Evolutionary conservation across 495 filamentous ascomycete species (phyloP), one percentile per base, ranked within the genome.

Genomic region (Neurospora terricola): DNA sequence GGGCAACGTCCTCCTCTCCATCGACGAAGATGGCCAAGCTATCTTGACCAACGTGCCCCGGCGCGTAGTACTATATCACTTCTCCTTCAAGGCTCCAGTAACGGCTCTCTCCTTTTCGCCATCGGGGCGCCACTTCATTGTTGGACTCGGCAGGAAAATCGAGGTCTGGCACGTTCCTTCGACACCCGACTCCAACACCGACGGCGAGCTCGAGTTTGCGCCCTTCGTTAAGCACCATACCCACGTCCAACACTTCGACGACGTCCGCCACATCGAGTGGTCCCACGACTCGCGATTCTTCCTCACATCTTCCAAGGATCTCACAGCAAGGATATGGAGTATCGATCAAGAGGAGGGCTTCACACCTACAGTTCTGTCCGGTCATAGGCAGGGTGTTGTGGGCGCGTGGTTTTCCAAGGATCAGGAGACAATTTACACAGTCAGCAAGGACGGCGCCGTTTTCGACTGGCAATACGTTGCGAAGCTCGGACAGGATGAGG

Each of bases 121-220:
- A 3, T 95, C 94, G 4, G 96, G 96, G 34, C 90, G 89, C 23
- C 89, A 96, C 79, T 98, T 99, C 78, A 95, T 90, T 40, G 94
- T 93, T 21, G 94, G 90, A 66, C 82, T 96, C 36, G 94, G 93
- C 14, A 86, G 95, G 74, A 90, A 92, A 72, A 88, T 97, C 73
- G 94, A 99, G 83, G 89, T 97, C 66, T 99, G 96, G 96, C 92
- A 96, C 76, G 96, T 96, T 27, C 96, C 96, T 8, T 93, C 91
- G 23, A 94, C 91, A 2, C 93, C 93, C 8, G 93, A 93, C 71
- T 86, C 89, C 14, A 89, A 88, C 66, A 85, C 87, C 70, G 90
- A 92, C 76, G 96, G 94, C 72, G 94, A 94, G 71, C 84, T 97
- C 73, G 94, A 98, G 75, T 98, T 97, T 82, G 94, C 96, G 11